Conservation (phyloP, 495 filamentous ascomycete genomes). For the Penicillium verhagenii region DNA sequence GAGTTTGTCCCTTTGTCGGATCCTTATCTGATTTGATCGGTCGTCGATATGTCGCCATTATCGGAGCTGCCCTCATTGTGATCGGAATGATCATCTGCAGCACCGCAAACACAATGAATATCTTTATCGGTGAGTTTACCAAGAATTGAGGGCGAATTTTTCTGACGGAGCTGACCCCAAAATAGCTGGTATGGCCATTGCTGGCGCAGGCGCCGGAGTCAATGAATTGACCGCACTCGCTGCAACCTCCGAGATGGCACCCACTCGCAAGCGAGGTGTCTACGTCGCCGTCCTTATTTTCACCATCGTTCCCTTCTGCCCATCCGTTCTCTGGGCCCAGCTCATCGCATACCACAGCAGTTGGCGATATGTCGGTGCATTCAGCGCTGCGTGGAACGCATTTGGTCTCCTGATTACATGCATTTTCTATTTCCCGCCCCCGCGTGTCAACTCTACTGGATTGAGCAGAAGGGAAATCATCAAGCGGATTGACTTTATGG, state of each 20-base stretch:
- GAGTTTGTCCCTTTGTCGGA: conserved; percentile 71
- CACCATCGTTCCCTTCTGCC: conserved; percentile 66
- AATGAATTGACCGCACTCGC: conserved; percentile 68
- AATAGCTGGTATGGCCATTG: conserved; percentile 59
- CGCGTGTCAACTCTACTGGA: conserved; percentile 53
- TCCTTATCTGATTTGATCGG: conserved; percentile 68
- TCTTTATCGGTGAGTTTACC: conserved; percentile 59
- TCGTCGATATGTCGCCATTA: conserved; percentile 64
- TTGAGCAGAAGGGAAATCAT: conserved; percentile 51
- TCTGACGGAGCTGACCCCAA: conserved; percentile 29
- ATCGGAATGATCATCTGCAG: conserved; percentile 66
- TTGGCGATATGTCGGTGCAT: conserved; percentile 65
- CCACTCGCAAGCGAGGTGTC: conserved; percentile 63
- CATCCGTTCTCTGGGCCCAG: conserved; percentile 68
- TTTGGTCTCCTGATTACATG: conserved; percentile 60
- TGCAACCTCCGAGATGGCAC: conserved; percentile 67
- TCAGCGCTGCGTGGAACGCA: conserved; percentile 60
- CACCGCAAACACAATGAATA: conserved; percentile 64
- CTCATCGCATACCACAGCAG: conserved; percentile 57
- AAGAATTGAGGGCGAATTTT: no score
- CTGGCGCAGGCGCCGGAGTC: conserved; percentile 62
- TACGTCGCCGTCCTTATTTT: conserved; percentile 67
- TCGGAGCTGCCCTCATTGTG: conserved; percentile 57
- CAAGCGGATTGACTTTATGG: conserved; percentile 61
- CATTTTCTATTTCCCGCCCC: conserved; percentile 67